Evolutionary conservation across 345 rosid genomes (phyloP), one percentile per base, ranked within the genome.

Genomic region (Arabidopsis suecica): DNA sequence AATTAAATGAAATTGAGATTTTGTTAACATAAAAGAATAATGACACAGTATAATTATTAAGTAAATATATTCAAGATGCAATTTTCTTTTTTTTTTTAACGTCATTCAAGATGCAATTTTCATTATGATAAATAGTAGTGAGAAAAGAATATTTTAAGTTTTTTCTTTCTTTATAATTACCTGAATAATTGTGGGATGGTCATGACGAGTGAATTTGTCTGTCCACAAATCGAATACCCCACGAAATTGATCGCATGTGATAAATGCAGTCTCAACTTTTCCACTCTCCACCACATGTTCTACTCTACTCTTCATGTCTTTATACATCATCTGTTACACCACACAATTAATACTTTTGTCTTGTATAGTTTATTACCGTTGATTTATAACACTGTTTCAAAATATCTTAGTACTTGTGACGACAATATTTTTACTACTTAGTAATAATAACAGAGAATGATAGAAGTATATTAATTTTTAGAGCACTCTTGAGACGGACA

Each of bases 151-250:
- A 28, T 28, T 28, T 28, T 3, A 28, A 13, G 23, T 28, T 48
- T 42, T 25, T 16, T 18, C 25, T 54, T 16, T 9, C 37, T 16
- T 25, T 20, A 4, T 38, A 28, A 2, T 32, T 56, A 89, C 93
- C 92, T 88, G 84, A 60, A 93, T 78, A 20, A 93, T 74, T 0
- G 96, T 37, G 5, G 94, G 93, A 67, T 93, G 98, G 41, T 86
- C 70, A 12, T 79, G 90, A 9, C 84, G 81, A 34, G 82, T 85
- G 73, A 88, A 88, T 5, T 61, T 49, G 4, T 53, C 33, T 0
- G 83, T 83, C 93, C 91, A 90, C 63, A 69, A 72, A 25, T 61
- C 57, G 41, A 85, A 84, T 25, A 79, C 79, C 7, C 60, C 48
- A 9, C 77, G 82, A 33, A 73, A 80, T 11, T 41, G 37, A 11